Base-by-base conservation (phyloP, 805 yeast genomes). In the Zygosaccharomyces gambellarensis region DNA sequence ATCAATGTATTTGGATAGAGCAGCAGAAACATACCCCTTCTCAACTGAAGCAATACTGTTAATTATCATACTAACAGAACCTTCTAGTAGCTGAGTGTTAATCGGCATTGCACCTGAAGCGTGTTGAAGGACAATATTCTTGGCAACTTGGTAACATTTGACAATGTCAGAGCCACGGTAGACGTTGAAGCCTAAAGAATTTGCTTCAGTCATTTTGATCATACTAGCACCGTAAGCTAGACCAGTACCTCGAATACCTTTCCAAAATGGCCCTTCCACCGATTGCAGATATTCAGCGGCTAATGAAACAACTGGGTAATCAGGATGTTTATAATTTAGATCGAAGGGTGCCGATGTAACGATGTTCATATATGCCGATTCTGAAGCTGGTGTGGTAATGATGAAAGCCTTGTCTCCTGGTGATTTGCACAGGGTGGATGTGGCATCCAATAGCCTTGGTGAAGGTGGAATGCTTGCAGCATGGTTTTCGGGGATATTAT, bases 241-340 rank as follows among this genome's bases (percentile, higher is more conserved):
- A 2, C 99, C 99, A 1, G 90, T 78, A 36, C 99, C 99, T 69
- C 99, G 80, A 30, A 94, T 87, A 48, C 95, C 96, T 60, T 88
- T 79, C 97, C 98, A 92, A 54, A 92, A 84, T 31, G 98, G 99
- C 2, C 99, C 99, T 66, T 94, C 99, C 17, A 88, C 89, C 32
- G 89, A 85, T 55, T 84, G 86, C 48, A 94, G 72, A 59, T 82
- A 85, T 48, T 86, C 90, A 5, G 85, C 76, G 5, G 90, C 87
- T 25, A 90, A 75, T 0, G 84, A 77, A 36, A 92, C 74, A 23
- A 83, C 84, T 45, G 85, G 82, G 28, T 82, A 72, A 57, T 90
- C 96, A 19, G 73, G 71, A 43, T 81, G 75, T 11, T 65, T 58
- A 55, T 77, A 82, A 48, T 64, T 51, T 49, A 63, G 44, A 46